Evolutionary conservation across 495 filamentous ascomycete species (phyloP).

Genomic region (Entonaema liquescens): DNA sequence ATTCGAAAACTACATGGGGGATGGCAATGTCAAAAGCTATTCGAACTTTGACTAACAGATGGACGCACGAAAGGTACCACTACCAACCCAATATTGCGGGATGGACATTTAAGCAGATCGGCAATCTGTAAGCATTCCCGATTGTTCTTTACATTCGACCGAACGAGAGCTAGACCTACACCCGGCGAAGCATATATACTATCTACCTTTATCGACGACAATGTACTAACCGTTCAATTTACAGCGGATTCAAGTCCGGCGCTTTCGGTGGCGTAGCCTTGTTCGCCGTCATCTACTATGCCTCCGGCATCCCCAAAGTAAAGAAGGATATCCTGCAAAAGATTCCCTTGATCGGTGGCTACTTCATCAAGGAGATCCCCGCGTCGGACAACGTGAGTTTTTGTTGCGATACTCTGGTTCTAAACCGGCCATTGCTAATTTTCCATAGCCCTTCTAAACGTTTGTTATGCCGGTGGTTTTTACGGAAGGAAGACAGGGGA

Average conservation of each 20-base stretch:
- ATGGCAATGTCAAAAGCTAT: neutral
- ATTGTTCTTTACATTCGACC: neutral
- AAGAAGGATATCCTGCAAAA: constrained; percentile 66
- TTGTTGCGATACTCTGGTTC: neutral
- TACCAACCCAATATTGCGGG: constrained; percentile 54
- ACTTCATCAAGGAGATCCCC: constrained; percentile 61
- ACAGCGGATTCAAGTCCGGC: constrained; percentile 56
- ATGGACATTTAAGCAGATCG: constrained; percentile 49
- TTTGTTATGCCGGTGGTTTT: constrained; percentile 15
- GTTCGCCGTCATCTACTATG: constrained; percentile 66
- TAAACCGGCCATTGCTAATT: neutral
- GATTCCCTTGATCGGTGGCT: constrained; percentile 59
- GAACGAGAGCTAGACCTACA: neutral
- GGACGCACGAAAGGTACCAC: constrained; percentile 51
- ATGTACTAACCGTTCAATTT: constrained; percentile 13
- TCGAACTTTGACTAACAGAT: constrained; percentile 43
- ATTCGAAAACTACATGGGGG: neutral
- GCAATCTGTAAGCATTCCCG: constrained; percentile 49
- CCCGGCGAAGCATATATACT: neutral
- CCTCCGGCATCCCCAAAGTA: constrained; percentile 66
- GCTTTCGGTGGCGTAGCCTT: constrained; percentile 64
- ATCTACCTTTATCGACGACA: neutral
- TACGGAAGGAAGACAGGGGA: constrained; percentile 17
- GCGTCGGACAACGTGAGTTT: constrained; percentile 66
- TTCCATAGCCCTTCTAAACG: constrained; percentile 56